Percentiles rank a stretch among this genome's conserved stretches.
These are phyloP conservation scores for Podaxis sp. DNA, from an alignment of 768 basidiomycete genomes.

Conservation along the genomic window DNA sequence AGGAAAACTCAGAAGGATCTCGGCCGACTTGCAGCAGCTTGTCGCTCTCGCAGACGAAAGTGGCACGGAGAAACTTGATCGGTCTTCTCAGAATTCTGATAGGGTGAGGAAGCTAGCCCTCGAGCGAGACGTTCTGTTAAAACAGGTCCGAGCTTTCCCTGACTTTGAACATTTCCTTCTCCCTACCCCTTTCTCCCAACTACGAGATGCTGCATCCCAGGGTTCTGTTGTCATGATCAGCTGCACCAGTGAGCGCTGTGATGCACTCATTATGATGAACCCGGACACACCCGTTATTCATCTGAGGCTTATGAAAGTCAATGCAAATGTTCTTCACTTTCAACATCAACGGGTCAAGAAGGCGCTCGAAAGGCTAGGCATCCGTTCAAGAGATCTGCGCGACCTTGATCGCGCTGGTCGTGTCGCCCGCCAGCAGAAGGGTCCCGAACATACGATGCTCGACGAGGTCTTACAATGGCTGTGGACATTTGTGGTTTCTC, in stretches of 20 bases:
- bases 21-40: not conserved
- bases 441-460: constrained; percentile 9
- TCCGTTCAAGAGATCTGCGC: constrained; percentile 11
- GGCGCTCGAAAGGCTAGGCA: constrained; percentile 14
- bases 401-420: constrained; percentile 12
- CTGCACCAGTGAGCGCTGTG: constrained; percentile 13
- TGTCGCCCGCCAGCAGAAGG: not conserved
- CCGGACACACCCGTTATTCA: constrained; percentile 7
- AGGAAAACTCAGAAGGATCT: constrained; percentile 1
- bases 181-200: constrained; percentile 15
- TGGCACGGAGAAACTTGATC: not conserved
- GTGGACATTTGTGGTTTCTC: constrained; percentile 17
- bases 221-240: constrained; percentile 20
- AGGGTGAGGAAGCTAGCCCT: constrained; percentile 19
- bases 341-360: constrained; percentile 15
- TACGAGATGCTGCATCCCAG: constrained; percentile 12
- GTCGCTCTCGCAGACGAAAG: not conserved
- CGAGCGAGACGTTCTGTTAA: constrained; percentile 19
- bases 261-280: constrained; percentile 16
- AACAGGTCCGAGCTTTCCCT: constrained; percentile 15
- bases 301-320: constrained; percentile 7
- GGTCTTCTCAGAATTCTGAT: constrained; percentile 2
- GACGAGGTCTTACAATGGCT: constrained; percentile 19
- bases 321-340: not conserved
- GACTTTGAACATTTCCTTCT: constrained; percentile 23